A percentile compares a stretch with the other conserved stretches of the same genome.
phyloP scores from a whole-genome alignment of 2,329 filamentous ascomycete species.

The Dendrostoma leiphaemia region DNA sequence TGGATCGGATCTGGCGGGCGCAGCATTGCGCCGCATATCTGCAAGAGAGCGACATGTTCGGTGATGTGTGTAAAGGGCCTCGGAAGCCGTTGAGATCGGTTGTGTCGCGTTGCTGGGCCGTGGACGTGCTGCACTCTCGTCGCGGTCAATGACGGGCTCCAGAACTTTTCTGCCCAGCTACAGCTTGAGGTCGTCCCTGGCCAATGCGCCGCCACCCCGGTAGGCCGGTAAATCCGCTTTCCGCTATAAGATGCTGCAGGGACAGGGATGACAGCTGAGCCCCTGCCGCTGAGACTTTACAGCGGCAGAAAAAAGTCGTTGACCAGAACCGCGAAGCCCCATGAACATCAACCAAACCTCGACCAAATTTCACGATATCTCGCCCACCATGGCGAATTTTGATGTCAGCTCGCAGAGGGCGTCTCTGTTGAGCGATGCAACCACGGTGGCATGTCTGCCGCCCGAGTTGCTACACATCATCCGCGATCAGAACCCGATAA shows the following conservation, averaged over 20 bases:
- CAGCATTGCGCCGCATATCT: slow-evolving; percentile 64
- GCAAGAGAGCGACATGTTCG: slow-evolving; percentile 59
- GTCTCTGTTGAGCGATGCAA: slow-evolving; percentile 54
- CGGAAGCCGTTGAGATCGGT: neutral
- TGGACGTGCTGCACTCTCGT: neutral
- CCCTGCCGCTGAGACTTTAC: slow-evolving; percentile 7
- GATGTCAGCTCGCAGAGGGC: slow-evolving; percentile 54
- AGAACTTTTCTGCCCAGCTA: slow-evolving; percentile 18
- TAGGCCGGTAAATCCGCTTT: slow-evolving; percentile 8
- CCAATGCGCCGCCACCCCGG: slow-evolving; percentile 12
- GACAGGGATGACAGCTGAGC: slow-evolving; percentile 2
- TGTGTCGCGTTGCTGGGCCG: slow-evolving; percentile 4
- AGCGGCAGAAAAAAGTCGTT: slow-evolving; percentile 23
- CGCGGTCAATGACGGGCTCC: slow-evolving; percentile 15
- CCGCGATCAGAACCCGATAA: slow-evolving; percentile 58
- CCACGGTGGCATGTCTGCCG: slow-evolving; percentile 60
- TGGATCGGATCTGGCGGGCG: slow-evolving; percentile 58
- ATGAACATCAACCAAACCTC: slow-evolving; percentile 14
- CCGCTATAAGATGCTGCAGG: slow-evolving; percentile 8
- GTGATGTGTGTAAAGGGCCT: slow-evolving; percentile 6
- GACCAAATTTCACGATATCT: slow-evolving; percentile 19
- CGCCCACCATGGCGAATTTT: slow-evolving; percentile 51
- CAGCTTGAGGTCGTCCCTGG: slow-evolving; percentile 11
- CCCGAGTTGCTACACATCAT: slow-evolving; percentile 68
- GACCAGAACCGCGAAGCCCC: slow-evolving; percentile 16